Evolutionary conservation across 257 asterid species (phyloP).

Genomic region (Leptodermis oblonga): DNA sequence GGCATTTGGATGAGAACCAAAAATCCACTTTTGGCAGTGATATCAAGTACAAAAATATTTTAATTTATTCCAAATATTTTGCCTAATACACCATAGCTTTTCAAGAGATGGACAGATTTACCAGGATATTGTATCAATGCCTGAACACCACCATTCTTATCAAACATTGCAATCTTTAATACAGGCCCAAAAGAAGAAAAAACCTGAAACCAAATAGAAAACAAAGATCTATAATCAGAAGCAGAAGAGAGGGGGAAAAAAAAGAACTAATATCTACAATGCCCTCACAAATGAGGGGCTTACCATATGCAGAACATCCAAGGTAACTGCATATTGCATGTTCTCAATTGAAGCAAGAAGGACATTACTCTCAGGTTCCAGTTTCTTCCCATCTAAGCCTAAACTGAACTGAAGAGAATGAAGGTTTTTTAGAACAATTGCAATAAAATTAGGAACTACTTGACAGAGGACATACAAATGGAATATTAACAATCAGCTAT

Average conservation of each 20-base stretch:
- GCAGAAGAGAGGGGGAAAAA: constrained; percentile 3
- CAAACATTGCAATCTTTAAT: constrained; percentile 88
- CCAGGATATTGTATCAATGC: constrained; percentile 90
- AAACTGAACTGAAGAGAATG: constrained; percentile 52
- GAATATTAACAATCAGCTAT: not conserved
- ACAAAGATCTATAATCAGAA: constrained; percentile 7
- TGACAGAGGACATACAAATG: not conserved
- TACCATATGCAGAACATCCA: constrained; percentile 87
- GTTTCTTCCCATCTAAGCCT: constrained; percentile 80
- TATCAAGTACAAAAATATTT: not conserved
- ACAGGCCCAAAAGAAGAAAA: constrained; percentile 80
- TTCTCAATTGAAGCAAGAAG: constrained; percentile 96
- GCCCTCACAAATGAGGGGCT: constrained; percentile 20
- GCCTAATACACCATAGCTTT: too few species aligned
- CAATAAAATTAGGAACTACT: not conserved
- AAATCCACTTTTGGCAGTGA: not conserved
- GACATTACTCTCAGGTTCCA: constrained; percentile 96
- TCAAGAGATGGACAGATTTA: constrained; percentile 20
- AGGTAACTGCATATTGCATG: constrained; percentile 96
- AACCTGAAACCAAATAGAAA: constrained; percentile 40
- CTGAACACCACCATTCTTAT: constrained; percentile 85
- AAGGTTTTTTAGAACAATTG: not conserved
- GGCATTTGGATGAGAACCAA: not conserved
- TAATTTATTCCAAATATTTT: not conserved
- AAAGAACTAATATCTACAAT: constrained; percentile 8